Evolutionary conservation across 257 asterid species (phyloP).

Genomic region (Petunia axillaris): DNA sequence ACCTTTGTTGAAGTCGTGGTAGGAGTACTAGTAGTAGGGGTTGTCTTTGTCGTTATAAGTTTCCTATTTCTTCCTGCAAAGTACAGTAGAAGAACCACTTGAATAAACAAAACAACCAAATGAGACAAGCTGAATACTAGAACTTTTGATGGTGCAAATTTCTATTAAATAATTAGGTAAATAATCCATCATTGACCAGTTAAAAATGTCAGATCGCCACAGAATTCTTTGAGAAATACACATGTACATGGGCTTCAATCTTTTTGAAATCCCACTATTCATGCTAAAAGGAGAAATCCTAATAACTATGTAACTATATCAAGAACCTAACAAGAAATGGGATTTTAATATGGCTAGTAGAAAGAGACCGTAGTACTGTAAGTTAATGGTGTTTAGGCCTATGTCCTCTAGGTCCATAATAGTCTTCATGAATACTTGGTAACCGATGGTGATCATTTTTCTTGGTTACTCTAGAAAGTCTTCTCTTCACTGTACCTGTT

Average conservation of each 20-base stretch:
- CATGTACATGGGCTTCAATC: background rate
- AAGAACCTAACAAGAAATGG: background rate
- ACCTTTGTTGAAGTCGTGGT: conserved; percentile 51
- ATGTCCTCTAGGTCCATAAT: conserved; percentile 74
- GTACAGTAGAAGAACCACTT: conserved; percentile 8
- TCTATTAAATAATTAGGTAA: background rate
- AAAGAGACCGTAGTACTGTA: background rate
- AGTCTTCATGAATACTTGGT: conserved; percentile 90
- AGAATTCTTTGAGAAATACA: background rate
- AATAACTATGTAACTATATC: background rate
- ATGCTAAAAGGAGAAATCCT: background rate
- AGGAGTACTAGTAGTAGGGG: conserved; percentile 39
- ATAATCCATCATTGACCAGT: background rate
- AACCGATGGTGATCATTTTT: conserved; percentile 57
- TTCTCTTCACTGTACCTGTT: conserved; percentile 55
- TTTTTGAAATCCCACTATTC: background rate
- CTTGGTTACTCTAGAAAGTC: conserved; percentile 46
- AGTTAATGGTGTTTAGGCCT: conserved; percentile 64
- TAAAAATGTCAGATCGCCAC: background rate
- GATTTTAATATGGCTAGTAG: background rate
- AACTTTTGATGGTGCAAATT: background rate
- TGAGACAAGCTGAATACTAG: too few species aligned
- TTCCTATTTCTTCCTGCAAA: conserved; percentile 70
- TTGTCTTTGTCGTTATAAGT: conserved; percentile 42
- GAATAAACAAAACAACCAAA: background rate